A percentile compares a stretch with the other conserved stretches of the same genome.
phyloP scores from a whole-genome alignment of 2,329 filamentous ascomycete genomes.

The Verticillium dahliae region DNA sequence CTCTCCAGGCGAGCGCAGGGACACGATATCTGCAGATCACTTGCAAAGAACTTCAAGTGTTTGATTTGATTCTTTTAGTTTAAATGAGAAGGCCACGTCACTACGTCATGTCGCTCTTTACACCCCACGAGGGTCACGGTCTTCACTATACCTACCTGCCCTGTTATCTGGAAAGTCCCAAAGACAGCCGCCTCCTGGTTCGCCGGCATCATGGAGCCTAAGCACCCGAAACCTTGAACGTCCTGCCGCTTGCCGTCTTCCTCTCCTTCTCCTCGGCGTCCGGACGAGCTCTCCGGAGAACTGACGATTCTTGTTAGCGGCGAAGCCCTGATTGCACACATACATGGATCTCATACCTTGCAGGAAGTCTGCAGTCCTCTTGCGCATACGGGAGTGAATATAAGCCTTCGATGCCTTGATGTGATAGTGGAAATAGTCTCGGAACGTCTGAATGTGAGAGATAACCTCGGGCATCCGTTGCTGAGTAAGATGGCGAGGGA shows the following conservation, averaged over 20 bases:
- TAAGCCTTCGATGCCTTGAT: slow-evolving; percentile 99
- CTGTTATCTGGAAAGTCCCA: background rate
- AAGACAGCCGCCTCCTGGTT: no score
- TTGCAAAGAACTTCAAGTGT: no score
- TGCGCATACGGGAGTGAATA: slow-evolving; percentile 96
- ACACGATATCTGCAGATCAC: no score
- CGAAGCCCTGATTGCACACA: background rate
- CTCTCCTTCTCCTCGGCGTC: slow-evolving; percentile 96
- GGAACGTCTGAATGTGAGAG: slow-evolving; percentile 99
- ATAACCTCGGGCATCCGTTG: slow-evolving; percentile 93
- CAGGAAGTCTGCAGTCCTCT: slow-evolving; percentile 94
- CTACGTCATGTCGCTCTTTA: background rate
- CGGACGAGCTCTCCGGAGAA: slow-evolving; percentile 90
- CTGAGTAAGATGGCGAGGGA: slow-evolving; percentile 86
- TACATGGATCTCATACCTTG: slow-evolving; percentile 61
- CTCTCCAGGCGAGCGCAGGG: no score
- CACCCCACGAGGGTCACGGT: background rate
- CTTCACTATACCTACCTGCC: background rate
- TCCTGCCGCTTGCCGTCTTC: slow-evolving; percentile 94
- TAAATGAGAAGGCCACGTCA: background rate
- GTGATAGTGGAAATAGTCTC: slow-evolving; percentile 99
- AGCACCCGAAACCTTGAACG: slow-evolving; percentile 59
- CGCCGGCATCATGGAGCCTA: background rate
- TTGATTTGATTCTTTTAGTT: background rate
- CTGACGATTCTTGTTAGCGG: slow-evolving; percentile 39